Evolutionary conservation across 352 stramenopile species (phyloP).

Genomic region (Elongisporangium senticosum): DNA sequence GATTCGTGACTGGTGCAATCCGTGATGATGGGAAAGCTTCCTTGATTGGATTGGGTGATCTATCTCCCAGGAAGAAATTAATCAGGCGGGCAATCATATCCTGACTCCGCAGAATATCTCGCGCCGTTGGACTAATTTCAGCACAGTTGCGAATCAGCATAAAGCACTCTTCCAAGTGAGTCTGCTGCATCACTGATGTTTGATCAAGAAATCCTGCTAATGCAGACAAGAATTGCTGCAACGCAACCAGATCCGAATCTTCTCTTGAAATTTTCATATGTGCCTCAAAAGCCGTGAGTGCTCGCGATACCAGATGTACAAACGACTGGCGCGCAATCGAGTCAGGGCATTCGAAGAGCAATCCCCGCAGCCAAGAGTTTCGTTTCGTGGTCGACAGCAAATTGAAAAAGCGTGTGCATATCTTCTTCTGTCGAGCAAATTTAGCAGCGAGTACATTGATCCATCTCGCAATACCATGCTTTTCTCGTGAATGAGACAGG

Average conservation of each 20-base stretch:
- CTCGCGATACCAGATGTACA: constrained; percentile 72
- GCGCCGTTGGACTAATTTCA: constrained; percentile 44
- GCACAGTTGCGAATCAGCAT: constrained; percentile 78
- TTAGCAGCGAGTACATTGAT: constrained; percentile 70
- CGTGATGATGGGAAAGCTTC: constrained; percentile 66
- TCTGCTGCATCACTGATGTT: constrained; percentile 70
- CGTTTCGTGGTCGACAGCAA: constrained; percentile 49
- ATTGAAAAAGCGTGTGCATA: constrained; percentile 70
- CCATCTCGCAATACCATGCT: constrained; percentile 80
- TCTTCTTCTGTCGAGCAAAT: constrained; percentile 63
- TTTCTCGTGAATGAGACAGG: constrained; percentile 83
- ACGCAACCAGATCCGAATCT: constrained; percentile 13
- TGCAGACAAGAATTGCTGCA: constrained; percentile 39
- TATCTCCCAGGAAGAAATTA: constrained; percentile 79
- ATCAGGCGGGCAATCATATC: constrained; percentile 80
- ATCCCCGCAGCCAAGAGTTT: constrained; percentile 47
- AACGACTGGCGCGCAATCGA: constrained; percentile 84
- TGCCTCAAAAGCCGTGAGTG: constrained; percentile 57
- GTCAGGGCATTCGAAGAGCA: constrained; percentile 84
- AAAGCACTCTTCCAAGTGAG: constrained; percentile 85
- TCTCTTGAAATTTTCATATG: constrained; percentile 30
- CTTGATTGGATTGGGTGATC: constrained; percentile 51
- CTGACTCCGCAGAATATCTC: constrained; percentile 38
- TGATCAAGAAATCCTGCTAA: constrained; percentile 65
- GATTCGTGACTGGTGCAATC: constrained; percentile 25